phyloP scores from a whole-genome alignment of 208 protist genomes.

The Leishmania major region DNA sequence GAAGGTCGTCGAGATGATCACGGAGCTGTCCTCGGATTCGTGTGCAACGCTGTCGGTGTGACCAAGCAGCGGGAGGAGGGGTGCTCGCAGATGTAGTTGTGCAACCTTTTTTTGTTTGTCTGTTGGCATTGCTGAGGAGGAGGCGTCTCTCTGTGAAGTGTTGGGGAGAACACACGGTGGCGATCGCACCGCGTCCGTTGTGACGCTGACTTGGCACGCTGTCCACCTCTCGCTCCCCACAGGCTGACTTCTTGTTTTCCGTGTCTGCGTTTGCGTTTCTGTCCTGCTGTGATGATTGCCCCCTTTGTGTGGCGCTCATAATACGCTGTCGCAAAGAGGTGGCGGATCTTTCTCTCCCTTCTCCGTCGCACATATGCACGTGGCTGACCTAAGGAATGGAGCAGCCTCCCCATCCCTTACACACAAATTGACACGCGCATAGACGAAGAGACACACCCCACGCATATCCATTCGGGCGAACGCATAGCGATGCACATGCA shows the following conservation, averaged over 20 bases:
- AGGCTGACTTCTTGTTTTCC: not conserved
- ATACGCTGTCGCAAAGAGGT: not conserved
- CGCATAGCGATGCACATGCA: not conserved
- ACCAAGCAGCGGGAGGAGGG: not conserved
- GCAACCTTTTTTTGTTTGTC: not conserved
- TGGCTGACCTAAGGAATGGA: not conserved
- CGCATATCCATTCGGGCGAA: not conserved
- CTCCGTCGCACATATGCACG: not conserved
- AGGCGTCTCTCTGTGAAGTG: not conserved
- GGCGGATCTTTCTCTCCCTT: not conserved
- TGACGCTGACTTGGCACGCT: not conserved
- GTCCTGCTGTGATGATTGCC: too few relatives aligned
- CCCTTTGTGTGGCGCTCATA: not conserved
- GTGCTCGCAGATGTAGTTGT: too few relatives aligned
- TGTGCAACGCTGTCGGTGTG: not conserved
- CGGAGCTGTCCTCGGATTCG: not conserved
- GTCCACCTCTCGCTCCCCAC: not conserved
- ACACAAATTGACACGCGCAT: not conserved
- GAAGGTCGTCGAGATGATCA: constrained; percentile 27
- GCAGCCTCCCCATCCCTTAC: not conserved
- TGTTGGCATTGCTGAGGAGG: not conserved
- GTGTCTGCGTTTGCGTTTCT: not conserved
- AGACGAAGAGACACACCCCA: not conserved
- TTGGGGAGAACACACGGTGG: not conserved
- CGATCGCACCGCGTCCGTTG: not conserved